Conservation (phyloP, 331 rosid genomes). For the Ulmus americana region DNA sequence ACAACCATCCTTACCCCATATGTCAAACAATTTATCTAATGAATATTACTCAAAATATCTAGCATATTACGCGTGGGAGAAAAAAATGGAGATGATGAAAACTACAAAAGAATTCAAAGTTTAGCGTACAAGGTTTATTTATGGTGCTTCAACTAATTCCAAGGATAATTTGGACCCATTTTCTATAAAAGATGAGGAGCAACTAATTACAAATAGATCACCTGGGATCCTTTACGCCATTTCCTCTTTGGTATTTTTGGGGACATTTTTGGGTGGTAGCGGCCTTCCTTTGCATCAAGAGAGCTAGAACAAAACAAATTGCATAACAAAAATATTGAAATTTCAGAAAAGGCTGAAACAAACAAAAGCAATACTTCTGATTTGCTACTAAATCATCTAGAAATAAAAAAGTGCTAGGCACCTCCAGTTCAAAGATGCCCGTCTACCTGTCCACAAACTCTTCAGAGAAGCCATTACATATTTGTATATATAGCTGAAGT, state of each 20-base stretch:
- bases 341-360: background rate
- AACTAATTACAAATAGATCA: conserved; percentile 22
- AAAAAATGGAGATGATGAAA: background rate
- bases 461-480: conserved; percentile 72
- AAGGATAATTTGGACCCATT: no score
- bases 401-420: conserved; percentile 43
- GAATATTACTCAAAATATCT: conserved; percentile 7
- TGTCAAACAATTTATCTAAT: background rate
- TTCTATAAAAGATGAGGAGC: no score
- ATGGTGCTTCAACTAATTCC: no score
- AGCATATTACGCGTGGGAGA: background rate
- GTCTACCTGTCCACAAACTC: conserved; percentile 98
- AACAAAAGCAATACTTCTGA: conserved; percentile 12
- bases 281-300: conserved; percentile 86
- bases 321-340: conserved; percentile 10
- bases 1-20: no score
- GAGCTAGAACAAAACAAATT: conserved; percentile 52
- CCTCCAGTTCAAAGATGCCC: conserved; percentile 50
- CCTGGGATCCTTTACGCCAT: conserved; percentile 99
- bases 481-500: conserved; percentile 73
- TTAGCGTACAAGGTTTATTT: no score
- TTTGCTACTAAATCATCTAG: conserved; percentile 19
- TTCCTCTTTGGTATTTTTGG: conserved; percentile 67
- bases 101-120: background rate
- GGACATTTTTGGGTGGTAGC: conserved; percentile 91